Evolutionary conservation across 78 protist genomes (phyloP), one percentile per base, ranked within the genome.

Genomic region (Isochrysis galbana): DNA sequence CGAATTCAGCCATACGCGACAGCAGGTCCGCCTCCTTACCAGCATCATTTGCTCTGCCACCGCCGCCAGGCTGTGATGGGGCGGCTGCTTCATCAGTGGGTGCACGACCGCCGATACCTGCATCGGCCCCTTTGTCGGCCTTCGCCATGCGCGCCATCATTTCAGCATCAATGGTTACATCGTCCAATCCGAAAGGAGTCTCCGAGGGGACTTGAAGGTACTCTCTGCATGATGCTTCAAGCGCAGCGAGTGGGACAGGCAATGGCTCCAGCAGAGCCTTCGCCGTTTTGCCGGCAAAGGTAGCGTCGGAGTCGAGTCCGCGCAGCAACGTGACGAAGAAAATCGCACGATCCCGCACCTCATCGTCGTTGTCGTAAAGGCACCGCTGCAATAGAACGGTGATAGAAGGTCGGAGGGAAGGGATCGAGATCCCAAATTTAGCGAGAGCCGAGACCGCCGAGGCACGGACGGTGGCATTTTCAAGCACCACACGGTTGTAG

Each of bases 401-500:
- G 61, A 98, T 90, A 44, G 90, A 69, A 0, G 88, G 88, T 45
- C 94, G 94, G 47, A 98, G 95, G 70, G 54, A 36, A 34, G 91
- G 92, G 54, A 70, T 45, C 41, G 42, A 67, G 21, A 97, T 70
- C 44, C 98, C 99, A 78, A 98, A 98, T 95, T 97, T 98, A 61
- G 99, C 98, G 34, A 98, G 96, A 4, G 99, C 95, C 0, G 94
- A 72, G 74, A 98, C 98, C 0, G 99, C 99, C 0, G 98, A 96
- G 11, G 99, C 98, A 42, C 93, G 82, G 38, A 91, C 91, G 19
- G 92, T 83, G 41, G 95, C 95, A 39, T 87, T 87, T 46, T 92
- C 95, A 39, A 95, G 92, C 90, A 95, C 69, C 54, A 96, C 91
- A 36, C 98, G 94, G 97, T 99, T 99, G 98, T 98, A 98, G 92